Conservation (phyloP, 2,329 filamentous ascomycete species). For the Aspergillus fumigatus region DNA sequence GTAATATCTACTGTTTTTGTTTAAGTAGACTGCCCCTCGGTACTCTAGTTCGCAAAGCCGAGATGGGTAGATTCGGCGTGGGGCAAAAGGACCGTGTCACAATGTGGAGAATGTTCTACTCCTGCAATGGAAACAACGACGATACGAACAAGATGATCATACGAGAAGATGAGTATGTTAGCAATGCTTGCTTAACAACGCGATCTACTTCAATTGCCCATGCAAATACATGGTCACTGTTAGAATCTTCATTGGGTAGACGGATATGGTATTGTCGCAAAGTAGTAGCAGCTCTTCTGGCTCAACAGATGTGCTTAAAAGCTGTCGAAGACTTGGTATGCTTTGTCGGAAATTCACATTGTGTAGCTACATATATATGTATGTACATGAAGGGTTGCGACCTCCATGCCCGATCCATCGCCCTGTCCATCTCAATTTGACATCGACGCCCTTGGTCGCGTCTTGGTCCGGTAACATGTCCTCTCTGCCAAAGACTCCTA, state of each 20-base stretch:
- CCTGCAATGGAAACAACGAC: not conserved
- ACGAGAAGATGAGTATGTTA: not conserved
- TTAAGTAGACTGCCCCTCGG: not conserved
- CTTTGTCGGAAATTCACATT: conserved; percentile 7
- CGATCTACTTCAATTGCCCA: no score
- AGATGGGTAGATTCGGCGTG: not conserved
- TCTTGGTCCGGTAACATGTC: not conserved
- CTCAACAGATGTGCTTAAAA: no score
- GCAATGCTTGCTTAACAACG: not conserved
- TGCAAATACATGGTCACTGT: no score
- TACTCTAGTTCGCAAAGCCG: no score
- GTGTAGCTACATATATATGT: conserved; percentile 15
- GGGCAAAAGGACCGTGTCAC: not conserved
- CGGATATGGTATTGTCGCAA: no score
- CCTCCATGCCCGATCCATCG: not conserved
- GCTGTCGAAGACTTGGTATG: not conserved
- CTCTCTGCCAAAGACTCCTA: not conserved
- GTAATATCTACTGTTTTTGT: not conserved
- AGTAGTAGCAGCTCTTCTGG: no score
- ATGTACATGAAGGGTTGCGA: conserved; percentile 14
- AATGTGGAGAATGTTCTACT: not conserved
- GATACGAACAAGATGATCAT: not conserved
- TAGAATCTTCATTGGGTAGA: no score
- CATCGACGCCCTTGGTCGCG: not conserved
- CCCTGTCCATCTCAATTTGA: not conserved